Conservation (phyloP, 768 basidiomycete genomes). For the Trametes punicea region DNA sequence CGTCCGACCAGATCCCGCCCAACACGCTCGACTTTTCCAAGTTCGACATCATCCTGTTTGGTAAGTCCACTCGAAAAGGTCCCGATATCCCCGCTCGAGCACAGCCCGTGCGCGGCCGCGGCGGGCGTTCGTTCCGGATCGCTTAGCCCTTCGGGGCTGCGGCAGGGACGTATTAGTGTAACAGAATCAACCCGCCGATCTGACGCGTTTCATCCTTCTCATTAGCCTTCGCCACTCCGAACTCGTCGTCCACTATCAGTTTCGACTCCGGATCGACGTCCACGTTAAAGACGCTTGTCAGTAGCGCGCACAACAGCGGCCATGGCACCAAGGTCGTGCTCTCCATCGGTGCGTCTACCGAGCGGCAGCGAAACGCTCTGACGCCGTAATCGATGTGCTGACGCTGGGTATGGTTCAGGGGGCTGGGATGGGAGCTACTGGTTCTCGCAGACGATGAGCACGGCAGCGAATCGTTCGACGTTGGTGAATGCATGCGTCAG, state of each 20-base stretch:
- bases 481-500: slow-evolving; percentile 55
- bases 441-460: slow-evolving; percentile 60
- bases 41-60: slow-evolving; percentile 67
- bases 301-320: slow-evolving; percentile 50
- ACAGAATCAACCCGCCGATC: slow-evolving; percentile 5
- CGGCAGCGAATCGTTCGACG: slow-evolving; percentile 44
- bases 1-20: slow-evolving; percentile 44
- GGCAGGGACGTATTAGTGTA: too few species aligned
- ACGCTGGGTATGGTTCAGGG: slow-evolving; percentile 29
- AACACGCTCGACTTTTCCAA: slow-evolving; percentile 58
- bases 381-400: neutral
- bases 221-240: slow-evolving; percentile 70
- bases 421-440: slow-evolving; percentile 72
- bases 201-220: slow-evolving; percentile 17
- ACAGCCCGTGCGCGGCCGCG: slow-evolving; percentile 4
- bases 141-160: too few species aligned
- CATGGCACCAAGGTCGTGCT: slow-evolving; percentile 63
- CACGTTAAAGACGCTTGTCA: slow-evolving; percentile 56
- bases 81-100: slow-evolving; percentile 11
- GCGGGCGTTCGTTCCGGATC: too few species aligned
- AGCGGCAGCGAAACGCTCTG: neutral
- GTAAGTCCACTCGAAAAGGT: slow-evolving; percentile 32
- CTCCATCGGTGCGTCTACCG: slow-evolving; percentile 49
- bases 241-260: slow-evolving; percentile 47
- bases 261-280: slow-evolving; percentile 50